A percentile compares a stretch with the other conserved stretches of the same genome.
Conservation (phyloP, 176 grass and related monocot genomes). For the Phoenix roebelenii region DNA sequence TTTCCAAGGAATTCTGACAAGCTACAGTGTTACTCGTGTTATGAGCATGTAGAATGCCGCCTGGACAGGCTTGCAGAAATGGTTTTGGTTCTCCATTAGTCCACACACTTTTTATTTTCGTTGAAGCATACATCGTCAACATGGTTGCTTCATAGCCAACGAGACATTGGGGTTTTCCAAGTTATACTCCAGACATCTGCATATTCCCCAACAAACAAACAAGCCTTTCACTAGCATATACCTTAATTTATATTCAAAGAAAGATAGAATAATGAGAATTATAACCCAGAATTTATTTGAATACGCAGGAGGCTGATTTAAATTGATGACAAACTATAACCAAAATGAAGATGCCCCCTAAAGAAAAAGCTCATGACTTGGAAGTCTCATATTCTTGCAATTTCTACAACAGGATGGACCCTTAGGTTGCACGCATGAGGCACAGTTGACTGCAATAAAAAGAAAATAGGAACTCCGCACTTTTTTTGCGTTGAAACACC, state of each 20-base stretch:
- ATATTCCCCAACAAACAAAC: slow-evolving; percentile 7
- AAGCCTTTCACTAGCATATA: too few species aligned
- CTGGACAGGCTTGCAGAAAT: neutral
- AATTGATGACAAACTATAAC: slow-evolving; percentile 17
- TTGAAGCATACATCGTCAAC: slow-evolving; percentile 29
- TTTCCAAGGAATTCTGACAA: slow-evolving; percentile 31
- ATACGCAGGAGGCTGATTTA: neutral
- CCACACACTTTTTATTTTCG: slow-evolving; percentile 18
- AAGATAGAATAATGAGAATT: too few species aligned
- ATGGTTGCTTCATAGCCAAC: slow-evolving; percentile 31
- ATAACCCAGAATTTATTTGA: too few species aligned
- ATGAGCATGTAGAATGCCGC: slow-evolving; percentile 5
- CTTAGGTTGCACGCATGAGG: too few species aligned
- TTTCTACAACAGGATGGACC: too few species aligned
- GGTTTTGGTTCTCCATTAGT: slow-evolving; percentile 26
- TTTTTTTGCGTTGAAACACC: too few species aligned
- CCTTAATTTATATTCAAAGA: too few species aligned
- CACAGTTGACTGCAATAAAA: too few species aligned
- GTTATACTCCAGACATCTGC: neutral
- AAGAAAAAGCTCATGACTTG: neutral
- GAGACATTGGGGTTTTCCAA: neutral
- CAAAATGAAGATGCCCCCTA: slow-evolving; percentile 2
- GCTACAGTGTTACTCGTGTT: slow-evolving; percentile 14
- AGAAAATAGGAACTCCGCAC: too few species aligned
- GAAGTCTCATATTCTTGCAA: too few species aligned